phyloP scores from a whole-genome alignment of 805 yeast genomes.

The Candida piceae region DNA sequence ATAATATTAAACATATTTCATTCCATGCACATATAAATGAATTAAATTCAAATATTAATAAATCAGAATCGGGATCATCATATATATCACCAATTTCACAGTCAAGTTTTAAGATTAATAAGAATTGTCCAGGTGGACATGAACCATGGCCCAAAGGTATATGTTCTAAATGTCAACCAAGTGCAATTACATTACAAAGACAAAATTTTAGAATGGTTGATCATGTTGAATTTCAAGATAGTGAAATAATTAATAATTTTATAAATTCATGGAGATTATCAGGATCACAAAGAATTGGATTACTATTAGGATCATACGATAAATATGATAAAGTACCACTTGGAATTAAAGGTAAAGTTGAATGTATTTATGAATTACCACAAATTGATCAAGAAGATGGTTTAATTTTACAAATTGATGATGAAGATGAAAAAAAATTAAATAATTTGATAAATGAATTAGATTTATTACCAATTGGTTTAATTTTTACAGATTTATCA shows the following conservation, averaged over 20 bases:
- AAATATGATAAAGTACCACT: constrained; percentile 79
- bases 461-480: constrained; percentile 72
- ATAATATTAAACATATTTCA: constrained; percentile 82
- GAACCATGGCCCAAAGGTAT: constrained; percentile 93
- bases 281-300: constrained; percentile 83
- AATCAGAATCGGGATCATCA: constrained; percentile 52
- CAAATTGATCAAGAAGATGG: constrained; percentile 88
- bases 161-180: constrained; percentile 95
- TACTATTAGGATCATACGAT: constrained; percentile 77
- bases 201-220: constrained; percentile 95
- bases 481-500: constrained; percentile 82
- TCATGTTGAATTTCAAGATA: constrained; percentile 85
- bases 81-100: constrained; percentile 78
- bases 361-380: constrained; percentile 90
- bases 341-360: constrained; percentile 91
- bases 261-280: constrained; percentile 89
- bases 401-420: constrained; percentile 52
- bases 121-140: constrained; percentile 73
- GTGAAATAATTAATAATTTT: constrained; percentile 70
- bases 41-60: constrained; percentile 61
- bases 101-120: constrained; percentile 61
- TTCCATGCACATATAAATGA: constrained; percentile 79
- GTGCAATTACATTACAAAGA: constrained; percentile 87
- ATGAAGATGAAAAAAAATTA: constrained; percentile 49
- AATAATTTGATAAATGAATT: constrained; percentile 43